phyloP scores from a whole-genome alignment of 1,139 yeast genomes.

The Arxiozyma heterogenica region DNA sequence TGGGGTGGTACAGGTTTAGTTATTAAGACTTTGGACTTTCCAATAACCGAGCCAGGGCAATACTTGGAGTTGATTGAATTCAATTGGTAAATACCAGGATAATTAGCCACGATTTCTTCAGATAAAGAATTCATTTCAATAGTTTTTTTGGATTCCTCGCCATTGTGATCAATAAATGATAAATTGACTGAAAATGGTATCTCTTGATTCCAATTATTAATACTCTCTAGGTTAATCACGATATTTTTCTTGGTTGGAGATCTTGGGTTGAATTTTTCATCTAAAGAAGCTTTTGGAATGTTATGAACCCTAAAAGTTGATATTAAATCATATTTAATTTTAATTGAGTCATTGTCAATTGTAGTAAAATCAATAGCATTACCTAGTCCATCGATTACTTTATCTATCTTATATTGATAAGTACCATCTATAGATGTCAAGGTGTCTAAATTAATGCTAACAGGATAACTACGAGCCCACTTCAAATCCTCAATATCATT shows the following conservation, averaged over 20 bases:
- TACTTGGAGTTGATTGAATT: conserved; percentile 44
- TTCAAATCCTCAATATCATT: conserved; percentile 36
- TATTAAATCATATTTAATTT: conserved; percentile 38
- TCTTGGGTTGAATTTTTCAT: conserved; percentile 32
- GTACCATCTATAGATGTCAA: conserved; percentile 45
- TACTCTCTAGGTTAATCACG: conserved; percentile 29
- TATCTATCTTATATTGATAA: conserved; percentile 56
- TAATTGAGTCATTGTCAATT: conserved; percentile 21
- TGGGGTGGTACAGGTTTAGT: conserved; percentile 48
- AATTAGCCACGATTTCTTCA: conserved; percentile 23
- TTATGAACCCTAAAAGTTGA: conserved; percentile 56
- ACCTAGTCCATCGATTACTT: conserved; percentile 69
- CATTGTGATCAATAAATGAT: conserved; percentile 29
- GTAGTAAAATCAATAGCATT: conserved; percentile 48
- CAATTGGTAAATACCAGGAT: conserved; percentile 58
- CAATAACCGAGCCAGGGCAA: conserved; percentile 56
- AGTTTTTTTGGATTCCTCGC: conserved; percentile 12
- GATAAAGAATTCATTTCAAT: conserved; percentile 20
- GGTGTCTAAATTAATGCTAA: conserved; percentile 44
- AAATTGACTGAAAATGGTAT: conserved; percentile 33
- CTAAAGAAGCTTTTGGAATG: conserved; percentile 44
- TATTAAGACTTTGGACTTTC: conserved; percentile 39
- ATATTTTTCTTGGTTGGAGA: conserved; percentile 39
- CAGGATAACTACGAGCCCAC: conserved; percentile 46
- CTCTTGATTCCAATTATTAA: conserved; percentile 15